Conservation (phyloP, 768 basidiomycete genomes). For the Rhodocollybia butyracea region DNA sequence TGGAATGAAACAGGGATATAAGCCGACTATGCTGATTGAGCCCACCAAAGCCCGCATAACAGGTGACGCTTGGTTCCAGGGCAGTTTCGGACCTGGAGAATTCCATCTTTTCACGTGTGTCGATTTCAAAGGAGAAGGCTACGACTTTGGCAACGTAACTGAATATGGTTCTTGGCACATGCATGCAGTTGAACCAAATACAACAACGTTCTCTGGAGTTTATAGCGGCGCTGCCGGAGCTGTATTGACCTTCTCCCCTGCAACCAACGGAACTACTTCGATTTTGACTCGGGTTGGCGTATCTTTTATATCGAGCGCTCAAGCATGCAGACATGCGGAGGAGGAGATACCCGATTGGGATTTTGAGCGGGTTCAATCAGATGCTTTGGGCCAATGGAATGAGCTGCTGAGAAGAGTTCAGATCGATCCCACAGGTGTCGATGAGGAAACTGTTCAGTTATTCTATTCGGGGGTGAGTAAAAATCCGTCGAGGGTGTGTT, state of each 20-base stretch:
- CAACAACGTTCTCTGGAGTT: neutral
- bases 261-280: conserved; percentile 28
- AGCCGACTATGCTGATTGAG: conserved; percentile 46
- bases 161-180: conserved; percentile 49
- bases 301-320: conserved; percentile 56
- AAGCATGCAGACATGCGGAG: conserved; percentile 60
- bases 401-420: conserved; percentile 53
- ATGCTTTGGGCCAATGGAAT: conserved; percentile 50
- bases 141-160: conserved; percentile 39
- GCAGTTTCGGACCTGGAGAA: conserved; percentile 57
- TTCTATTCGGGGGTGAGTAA: conserved; percentile 56
- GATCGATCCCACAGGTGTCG: conserved; percentile 46
- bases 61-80: conserved; percentile 45
- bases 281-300: conserved; percentile 64
- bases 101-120: conserved; percentile 60
- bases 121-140: conserved; percentile 55
- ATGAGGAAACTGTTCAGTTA: conserved; percentile 45
- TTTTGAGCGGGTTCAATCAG: conserved; percentile 44
- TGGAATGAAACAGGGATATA: conserved; percentile 48
- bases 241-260: conserved; percentile 43
- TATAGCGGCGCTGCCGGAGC: conserved; percentile 30
- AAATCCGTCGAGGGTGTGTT: neutral
- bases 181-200: neutral
- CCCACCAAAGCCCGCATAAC: conserved; percentile 46
- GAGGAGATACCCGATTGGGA: conserved; percentile 58